A percentile compares a stretch with the other conserved stretches of the same genome.
Conservation (phyloP, 2,329 filamentous ascomycete genomes). For the Pseudogymnoascus sp. region DNA sequence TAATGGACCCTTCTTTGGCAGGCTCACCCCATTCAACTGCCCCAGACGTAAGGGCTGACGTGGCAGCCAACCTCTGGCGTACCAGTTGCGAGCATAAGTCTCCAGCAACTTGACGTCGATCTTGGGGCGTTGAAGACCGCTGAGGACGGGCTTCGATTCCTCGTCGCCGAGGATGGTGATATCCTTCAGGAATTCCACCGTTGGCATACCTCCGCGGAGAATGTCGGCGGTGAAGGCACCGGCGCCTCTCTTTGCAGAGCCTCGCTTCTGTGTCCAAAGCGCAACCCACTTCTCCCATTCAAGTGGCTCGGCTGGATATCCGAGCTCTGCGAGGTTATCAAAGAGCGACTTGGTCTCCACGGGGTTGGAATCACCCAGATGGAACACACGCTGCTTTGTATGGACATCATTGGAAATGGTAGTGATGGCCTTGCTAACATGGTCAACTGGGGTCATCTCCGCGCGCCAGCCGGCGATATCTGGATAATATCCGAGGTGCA, state of each 20-base stretch:
- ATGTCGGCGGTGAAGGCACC: constrained; percentile 73
- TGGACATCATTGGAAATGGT: constrained; percentile 59
- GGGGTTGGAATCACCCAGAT: constrained; percentile 66
- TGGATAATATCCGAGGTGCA: constrained; percentile 63
- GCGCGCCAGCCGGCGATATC: constrained; percentile 68
- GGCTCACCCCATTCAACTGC: constrained; percentile 37
- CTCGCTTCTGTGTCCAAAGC: constrained; percentile 65
- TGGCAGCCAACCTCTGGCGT: constrained; percentile 68
- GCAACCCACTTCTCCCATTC: constrained; percentile 68
- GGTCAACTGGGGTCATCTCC: constrained; percentile 81
- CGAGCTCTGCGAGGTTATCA: constrained; percentile 54
- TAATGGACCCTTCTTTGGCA: constrained; percentile 49
- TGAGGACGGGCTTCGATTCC: constrained; percentile 54
- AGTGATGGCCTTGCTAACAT: constrained; percentile 67
- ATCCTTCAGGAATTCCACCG: constrained; percentile 60
- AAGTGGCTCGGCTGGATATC: constrained; percentile 61
- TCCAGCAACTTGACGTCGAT: constrained; percentile 65
- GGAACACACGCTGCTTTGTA: constrained; percentile 59
- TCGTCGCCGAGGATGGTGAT: constrained; percentile 69
- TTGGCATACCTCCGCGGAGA: constrained; percentile 73
- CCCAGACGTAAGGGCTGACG: constrained; percentile 48
- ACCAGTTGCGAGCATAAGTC: constrained; percentile 75
- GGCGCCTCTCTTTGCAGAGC: constrained; percentile 56
- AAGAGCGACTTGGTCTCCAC: constrained; percentile 62
- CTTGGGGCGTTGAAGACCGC: constrained; percentile 54